Evolutionary conservation across 129 eudicot genomes (phyloP).

Genomic region (Gnaphalium uliginosum): DNA sequence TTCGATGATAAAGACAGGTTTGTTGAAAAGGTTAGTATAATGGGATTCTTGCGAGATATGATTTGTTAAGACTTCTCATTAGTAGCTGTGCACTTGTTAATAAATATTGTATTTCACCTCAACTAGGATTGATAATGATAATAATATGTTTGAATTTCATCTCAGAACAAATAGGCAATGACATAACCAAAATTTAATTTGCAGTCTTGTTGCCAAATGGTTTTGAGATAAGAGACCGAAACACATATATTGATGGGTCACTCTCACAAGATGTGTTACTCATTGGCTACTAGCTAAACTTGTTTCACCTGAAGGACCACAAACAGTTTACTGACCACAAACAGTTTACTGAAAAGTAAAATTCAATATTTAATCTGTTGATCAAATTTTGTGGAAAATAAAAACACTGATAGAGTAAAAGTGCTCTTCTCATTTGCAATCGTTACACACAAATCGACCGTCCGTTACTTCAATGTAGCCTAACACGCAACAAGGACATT

Average conservation of each 20-base stretch:
- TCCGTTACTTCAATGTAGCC: neutral
- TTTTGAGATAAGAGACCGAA: neutral
- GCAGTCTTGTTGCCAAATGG: neutral
- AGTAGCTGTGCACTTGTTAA: neutral
- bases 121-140: neutral
- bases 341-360: neutral
- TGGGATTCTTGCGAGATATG: neutral
- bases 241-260: constrained; percentile 4
- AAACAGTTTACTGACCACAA: neutral
- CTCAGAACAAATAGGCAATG: neutral
- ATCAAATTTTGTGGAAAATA: neutral
- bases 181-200: neutral
- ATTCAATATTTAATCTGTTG: neutral
- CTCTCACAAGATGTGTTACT: neutral
- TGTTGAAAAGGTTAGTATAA: neutral
- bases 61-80: neutral
- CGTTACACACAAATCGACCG: constrained; percentile 11
- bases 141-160: neutral
- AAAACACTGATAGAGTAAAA: neutral
- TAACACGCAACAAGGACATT: neutral
- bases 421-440: neutral
- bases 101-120: neutral
- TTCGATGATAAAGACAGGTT: neutral
- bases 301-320: constrained; percentile 16
- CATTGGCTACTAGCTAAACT: neutral